phyloP scores from a whole-genome alignment of 2,329 filamentous ascomycete genomes.

The Arthroderma sp. region DNA sequence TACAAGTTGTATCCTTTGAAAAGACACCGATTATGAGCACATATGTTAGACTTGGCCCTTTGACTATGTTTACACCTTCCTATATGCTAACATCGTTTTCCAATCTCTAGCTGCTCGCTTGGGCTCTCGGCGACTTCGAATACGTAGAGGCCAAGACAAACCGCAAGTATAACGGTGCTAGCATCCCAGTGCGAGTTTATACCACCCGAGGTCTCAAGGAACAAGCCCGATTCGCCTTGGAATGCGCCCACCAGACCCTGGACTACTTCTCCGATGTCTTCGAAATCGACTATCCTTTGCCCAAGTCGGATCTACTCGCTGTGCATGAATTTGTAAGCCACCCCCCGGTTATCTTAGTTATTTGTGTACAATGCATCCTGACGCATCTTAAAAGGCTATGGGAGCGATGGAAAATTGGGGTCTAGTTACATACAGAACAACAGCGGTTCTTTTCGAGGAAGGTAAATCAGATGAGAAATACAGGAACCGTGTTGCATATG shows the following conservation, averaged over 20 bases:
- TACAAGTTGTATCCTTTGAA: constrained; percentile 62
- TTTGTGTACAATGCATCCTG: constrained; percentile 15
- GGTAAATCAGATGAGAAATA: constrained; percentile 79
- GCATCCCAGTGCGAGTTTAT: constrained; percentile 86
- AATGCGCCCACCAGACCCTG: constrained; percentile 84
- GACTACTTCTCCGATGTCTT: constrained; percentile 96
- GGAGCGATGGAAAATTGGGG: constrained; percentile 96
- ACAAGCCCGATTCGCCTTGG: constrained; percentile 76
- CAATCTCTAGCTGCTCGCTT: constrained; percentile 58
- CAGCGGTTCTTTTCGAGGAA: constrained; percentile 91
- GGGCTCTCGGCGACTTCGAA: constrained; percentile 95
- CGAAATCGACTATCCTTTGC: constrained; percentile 80
- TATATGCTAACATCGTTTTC: constrained; percentile 35
- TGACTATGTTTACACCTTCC: constrained; percentile 20
- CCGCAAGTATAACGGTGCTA: constrained; percentile 80
- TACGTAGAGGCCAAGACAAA: constrained; percentile 86
- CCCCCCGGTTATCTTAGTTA: not conserved
- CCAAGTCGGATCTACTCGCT: constrained; percentile 80
- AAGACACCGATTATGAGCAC: constrained; percentile 83
- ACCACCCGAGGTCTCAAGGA: constrained; percentile 89
- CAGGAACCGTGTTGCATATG: constrained; percentile 89
- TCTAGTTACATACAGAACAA: constrained; percentile 88
- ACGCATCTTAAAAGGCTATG: constrained; percentile 22
- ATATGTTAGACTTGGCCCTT: constrained; percentile 36
- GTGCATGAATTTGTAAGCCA: constrained; percentile 76